These are phyloP conservation scores for Colletotrichum lini DNA, from an alignment of 2,329 filamentous ascomycete species.

Conservation along the genomic window DNA sequence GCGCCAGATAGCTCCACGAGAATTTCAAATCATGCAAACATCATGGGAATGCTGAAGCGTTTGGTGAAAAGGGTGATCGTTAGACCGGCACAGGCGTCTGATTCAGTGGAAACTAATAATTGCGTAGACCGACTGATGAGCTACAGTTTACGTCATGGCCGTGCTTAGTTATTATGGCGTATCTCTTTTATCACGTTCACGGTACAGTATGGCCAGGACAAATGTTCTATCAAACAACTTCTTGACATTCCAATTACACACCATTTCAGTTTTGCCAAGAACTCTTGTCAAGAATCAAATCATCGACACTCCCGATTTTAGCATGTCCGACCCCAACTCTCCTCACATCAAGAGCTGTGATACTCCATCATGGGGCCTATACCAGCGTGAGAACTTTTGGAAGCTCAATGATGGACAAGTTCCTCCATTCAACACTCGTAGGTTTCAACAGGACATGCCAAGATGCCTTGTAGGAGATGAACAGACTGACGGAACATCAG, in stretches of 20 bases:
- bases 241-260: not conserved
- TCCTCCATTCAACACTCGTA: slow-evolving; percentile 47
- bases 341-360: slow-evolving; percentile 46
- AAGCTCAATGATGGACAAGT: slow-evolving; percentile 46
- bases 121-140: slow-evolving; percentile 35
- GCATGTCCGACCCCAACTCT: slow-evolving; percentile 43
- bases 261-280: not conserved
- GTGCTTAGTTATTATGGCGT: not conserved
- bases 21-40: not conserved
- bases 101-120: slow-evolving; percentile 10
- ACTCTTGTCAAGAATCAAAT: not conserved
- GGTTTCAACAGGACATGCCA: not conserved
- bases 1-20: too few species aligned
- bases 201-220: not conserved
- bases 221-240: too few species aligned
- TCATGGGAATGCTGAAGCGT: not conserved
- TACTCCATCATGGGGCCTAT: slow-evolving; percentile 47
- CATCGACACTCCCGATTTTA: not conserved
- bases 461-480: not conserved
- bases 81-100: slow-evolving; percentile 2
- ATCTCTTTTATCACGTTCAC: too few species aligned
- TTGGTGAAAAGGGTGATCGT: not conserved
- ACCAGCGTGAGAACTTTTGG: slow-evolving; percentile 48
- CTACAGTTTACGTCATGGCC: slow-evolving; percentile 30
- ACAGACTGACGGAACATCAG: slow-evolving; percentile 47